phyloP scores from a whole-genome alignment of 129 eudicot species.

The Flaveria bidentis region DNA sequence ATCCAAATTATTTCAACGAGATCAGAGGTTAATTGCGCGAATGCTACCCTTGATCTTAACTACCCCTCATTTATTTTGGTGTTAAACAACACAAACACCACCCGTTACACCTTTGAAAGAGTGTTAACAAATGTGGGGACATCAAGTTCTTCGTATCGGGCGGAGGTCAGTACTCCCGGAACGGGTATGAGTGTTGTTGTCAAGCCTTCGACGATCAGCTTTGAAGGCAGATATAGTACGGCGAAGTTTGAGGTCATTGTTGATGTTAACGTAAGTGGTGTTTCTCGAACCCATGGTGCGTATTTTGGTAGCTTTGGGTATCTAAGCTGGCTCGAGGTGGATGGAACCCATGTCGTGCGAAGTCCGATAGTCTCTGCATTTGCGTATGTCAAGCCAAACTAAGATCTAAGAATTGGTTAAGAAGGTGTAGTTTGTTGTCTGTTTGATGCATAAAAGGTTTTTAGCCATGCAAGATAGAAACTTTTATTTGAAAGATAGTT shows the following conservation, averaged over 20 bases:
- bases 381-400: slow-evolving; percentile 4
- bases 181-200: slow-evolving; percentile 41
- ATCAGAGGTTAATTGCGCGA: slow-evolving; percentile 27
- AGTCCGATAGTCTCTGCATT: slow-evolving; percentile 48
- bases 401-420: background rate
- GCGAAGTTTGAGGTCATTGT: slow-evolving; percentile 41
- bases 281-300: slow-evolving; percentile 27
- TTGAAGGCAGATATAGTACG: slow-evolving; percentile 34
- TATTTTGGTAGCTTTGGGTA: slow-evolving; percentile 46
- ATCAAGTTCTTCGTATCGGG: slow-evolving; percentile 33
- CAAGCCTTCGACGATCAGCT: slow-evolving; percentile 30
- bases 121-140: slow-evolving; percentile 40
- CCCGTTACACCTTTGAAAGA: slow-evolving; percentile 36
- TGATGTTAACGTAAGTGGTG: slow-evolving; percentile 34
- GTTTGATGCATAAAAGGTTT: background rate
- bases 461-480: too few species aligned
- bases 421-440: background rate
- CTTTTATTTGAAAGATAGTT: too few species aligned
- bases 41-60: slow-evolving; percentile 48
- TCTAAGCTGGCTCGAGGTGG: slow-evolving; percentile 45
- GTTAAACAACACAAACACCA: slow-evolving; percentile 47
- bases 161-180: slow-evolving; percentile 28
- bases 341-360: slow-evolving; percentile 43
- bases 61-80: slow-evolving; percentile 49
- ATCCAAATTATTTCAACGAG: slow-evolving; percentile 35